These are phyloP conservation scores for Metschnikowia lochheadii DNA, from an alignment of 805 yeast genomes.

Conservation along the genomic window DNA sequence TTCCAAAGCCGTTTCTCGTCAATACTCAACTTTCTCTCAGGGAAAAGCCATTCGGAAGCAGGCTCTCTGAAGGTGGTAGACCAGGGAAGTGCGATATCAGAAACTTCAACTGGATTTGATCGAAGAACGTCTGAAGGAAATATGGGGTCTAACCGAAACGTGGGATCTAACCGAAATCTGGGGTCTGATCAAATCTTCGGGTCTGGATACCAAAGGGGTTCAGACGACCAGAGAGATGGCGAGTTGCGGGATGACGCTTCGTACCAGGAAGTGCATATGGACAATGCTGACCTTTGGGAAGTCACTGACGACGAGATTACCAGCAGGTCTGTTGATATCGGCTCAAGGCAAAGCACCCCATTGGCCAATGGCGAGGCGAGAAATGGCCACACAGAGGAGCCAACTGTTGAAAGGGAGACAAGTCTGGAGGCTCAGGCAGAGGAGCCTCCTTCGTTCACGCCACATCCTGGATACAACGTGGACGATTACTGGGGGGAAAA, in stretches of 20 bases:
- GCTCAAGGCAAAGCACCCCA: neutral
- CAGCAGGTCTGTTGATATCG: constrained; percentile 1
- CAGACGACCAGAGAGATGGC: neutral
- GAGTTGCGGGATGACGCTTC: constrained; percentile 2
- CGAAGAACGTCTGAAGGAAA: too few species aligned
- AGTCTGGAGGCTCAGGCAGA: neutral
- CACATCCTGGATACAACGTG: constrained; percentile 41
- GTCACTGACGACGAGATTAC: neutral
- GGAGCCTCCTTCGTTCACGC: constrained; percentile 42
- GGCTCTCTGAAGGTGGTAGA: neutral
- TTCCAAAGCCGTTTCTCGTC: constrained; percentile 33
- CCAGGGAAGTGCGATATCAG: neutral
- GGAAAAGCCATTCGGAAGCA: neutral
- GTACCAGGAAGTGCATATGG: neutral
- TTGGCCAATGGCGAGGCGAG: neutral
- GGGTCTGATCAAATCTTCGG: too few species aligned
- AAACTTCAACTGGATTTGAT: too few species aligned
- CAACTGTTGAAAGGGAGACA: neutral
- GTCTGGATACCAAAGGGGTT: too few species aligned
- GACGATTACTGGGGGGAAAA: constrained; percentile 49
- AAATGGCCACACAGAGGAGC: neutral
- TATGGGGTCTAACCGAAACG: too few species aligned
- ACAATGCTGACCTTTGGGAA: constrained; percentile 1
- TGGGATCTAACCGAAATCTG: too few species aligned
- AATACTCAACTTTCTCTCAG: neutral